Evolutionary conservation across 306 rosid genomes (phyloP), one percentile per base, ranked within the genome.

Genomic region (Quercus ilex): DNA sequence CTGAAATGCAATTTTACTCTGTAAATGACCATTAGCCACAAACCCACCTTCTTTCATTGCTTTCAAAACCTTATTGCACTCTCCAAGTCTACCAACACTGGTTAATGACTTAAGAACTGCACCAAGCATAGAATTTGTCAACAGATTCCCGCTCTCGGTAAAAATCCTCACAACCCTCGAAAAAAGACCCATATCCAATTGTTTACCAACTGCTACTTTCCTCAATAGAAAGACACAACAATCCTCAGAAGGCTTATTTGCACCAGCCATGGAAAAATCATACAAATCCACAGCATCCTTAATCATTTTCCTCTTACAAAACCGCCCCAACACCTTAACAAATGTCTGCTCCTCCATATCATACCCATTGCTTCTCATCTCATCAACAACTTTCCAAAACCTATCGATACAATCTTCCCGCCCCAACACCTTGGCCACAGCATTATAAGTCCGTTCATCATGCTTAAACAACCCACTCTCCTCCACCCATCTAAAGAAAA

Each of bases 401-500:
- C 94, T 84, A 78, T 90, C 97, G 12, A 84, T 76, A 26, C 85
- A 41, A 57, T 93, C 99, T 81, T 90, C 92, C 89, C 96, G 88
- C 53, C 94, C 98, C 63, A 95, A 77, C 13, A 90, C 98, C 85
- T 78, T 85, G 3, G 94, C 90, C 83, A 91, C 62, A 1, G 87
- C 91, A 79, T 92, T 93, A 82, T 91, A 95, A 10, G 93, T 89
- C 41, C 15, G 43, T 6, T 77, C 88, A 74, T 93, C 92, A 57
- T 93, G 99, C 83, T 84, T 90, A 81, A 89, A 88, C 85, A 83
- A 14, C 20, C 80, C 92, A 77, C 84, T 82, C 88, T 95, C 98
- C 72, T 86, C 94, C 49, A 93, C 69, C 99, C 99, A 95, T 83
- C 94, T 77, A 77, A 95, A 95, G 84, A 91, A 88, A 71, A 95